Evolutionary conservation across 2,329 filamentous ascomycete genomes (phyloP).

Genomic region (Claviceps spartinae): DNA sequence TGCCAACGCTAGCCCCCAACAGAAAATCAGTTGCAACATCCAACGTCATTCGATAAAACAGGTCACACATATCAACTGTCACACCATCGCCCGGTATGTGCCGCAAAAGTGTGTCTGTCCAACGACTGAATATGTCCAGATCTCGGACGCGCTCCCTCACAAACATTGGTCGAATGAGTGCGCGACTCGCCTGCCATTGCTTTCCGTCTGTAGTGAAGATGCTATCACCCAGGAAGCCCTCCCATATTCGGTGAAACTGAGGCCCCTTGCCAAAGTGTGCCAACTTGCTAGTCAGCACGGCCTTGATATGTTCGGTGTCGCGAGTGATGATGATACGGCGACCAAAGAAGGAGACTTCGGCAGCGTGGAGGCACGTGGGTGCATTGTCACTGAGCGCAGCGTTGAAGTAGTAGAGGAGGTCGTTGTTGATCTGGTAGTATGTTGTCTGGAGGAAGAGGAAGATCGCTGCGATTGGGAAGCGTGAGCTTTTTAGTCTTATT

Average conservation of each 20-base stretch:
- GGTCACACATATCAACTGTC: slow-evolving; percentile 1
- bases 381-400: background rate
- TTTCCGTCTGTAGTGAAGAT: slow-evolving; percentile 72
- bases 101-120: slow-evolving; percentile 6
- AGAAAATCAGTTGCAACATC: background rate
- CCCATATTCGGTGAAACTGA: slow-evolving; percentile 61
- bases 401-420: slow-evolving; percentile 1
- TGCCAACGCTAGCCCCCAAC: slow-evolving; percentile 1
- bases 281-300: slow-evolving; percentile 75
- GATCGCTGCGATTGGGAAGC: background rate
- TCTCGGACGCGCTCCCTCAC: slow-evolving; percentile 73
- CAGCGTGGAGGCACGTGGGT: slow-evolving; percentile 7
- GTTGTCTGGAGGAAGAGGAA: slow-evolving; percentile 5
- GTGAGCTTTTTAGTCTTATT: background rate
- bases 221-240: slow-evolving; percentile 57
- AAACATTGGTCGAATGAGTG: slow-evolving; percentile 75
- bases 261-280: slow-evolving; percentile 68
- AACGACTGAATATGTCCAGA: slow-evolving; percentile 57
- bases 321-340: slow-evolving; percentile 56
- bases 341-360: slow-evolving; percentile 42
- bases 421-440: slow-evolving; percentile 4
- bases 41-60: slow-evolving; percentile 1
- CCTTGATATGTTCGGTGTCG: slow-evolving; percentile 83
- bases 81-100: background rate
- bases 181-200: slow-evolving; percentile 63